Evolutionary conservation across 805 yeast species (phyloP).

Genomic region (Wickerhamiella sergipiensis): DNA sequence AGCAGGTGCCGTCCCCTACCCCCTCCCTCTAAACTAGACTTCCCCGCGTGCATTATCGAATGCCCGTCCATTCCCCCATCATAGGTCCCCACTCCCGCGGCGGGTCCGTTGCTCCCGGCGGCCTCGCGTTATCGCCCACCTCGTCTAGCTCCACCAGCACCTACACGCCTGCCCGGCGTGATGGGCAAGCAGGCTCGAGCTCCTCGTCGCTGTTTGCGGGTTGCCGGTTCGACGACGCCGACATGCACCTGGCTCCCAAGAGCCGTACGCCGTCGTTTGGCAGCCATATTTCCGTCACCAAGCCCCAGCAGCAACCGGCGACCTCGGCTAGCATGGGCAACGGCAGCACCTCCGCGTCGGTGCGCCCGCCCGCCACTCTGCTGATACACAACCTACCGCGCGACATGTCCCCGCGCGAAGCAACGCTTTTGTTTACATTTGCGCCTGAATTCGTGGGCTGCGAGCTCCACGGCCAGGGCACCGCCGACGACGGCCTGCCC

Average conservation of each 20-base stretch:
- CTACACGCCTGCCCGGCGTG: background rate
- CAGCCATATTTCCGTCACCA: background rate
- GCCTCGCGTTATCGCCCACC: background rate
- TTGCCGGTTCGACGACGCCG: background rate
- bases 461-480: constrained; percentile 21
- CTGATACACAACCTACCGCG: constrained; percentile 25
- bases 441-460: constrained; percentile 25
- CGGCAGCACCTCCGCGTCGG: background rate
- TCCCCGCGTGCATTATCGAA: background rate
- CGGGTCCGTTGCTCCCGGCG: background rate
- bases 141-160: background rate
- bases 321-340: background rate
- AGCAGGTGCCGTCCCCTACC: background rate
- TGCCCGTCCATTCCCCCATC: background rate
- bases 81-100: background rate
- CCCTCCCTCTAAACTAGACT: background rate
- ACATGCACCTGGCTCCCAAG: background rate
- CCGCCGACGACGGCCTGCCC: constrained; percentile 16
- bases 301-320: background rate
- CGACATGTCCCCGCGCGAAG: constrained; percentile 27
- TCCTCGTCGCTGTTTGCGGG: background rate
- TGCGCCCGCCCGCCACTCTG: constrained; percentile 6
- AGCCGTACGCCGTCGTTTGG: background rate
- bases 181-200: background rate
- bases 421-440: constrained; percentile 27